Conservation (phyloP, 768 basidiomycete species). For the Mrakia hoshinonis region DNA sequence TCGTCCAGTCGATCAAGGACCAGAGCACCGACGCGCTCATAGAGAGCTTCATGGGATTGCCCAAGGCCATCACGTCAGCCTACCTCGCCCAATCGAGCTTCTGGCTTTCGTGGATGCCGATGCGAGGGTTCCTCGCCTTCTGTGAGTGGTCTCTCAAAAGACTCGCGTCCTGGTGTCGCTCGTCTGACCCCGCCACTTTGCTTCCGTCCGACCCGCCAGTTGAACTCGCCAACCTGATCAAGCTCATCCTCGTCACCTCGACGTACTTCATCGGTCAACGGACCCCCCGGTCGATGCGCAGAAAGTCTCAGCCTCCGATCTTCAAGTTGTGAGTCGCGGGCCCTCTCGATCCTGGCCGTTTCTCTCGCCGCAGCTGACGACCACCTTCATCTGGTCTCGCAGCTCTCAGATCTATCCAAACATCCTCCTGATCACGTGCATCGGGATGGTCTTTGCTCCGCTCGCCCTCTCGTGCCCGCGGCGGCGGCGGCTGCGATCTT, state of each 20-base stretch:
- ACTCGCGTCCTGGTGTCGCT: not conserved
- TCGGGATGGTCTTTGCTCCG: not conserved
- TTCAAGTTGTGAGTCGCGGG: conserved; percentile 10
- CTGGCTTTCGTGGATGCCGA: conserved; percentile 14
- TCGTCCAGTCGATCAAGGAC: not conserved
- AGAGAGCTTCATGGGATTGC: not conserved
- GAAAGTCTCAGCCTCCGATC: not conserved
- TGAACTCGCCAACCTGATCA: conserved; percentile 14
- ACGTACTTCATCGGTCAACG: not conserved
- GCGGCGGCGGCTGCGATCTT: not conserved
- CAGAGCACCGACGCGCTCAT: not conserved
- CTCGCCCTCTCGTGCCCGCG: conserved; percentile 15
- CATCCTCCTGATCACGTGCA: not conserved
- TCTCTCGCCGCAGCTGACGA: too few species aligned
- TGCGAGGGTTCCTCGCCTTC: conserved; percentile 18
- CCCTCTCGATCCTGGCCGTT: too few species aligned
- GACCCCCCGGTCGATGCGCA: conserved; percentile 2
- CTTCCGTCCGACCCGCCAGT: not conserved
- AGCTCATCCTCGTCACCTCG: not conserved
- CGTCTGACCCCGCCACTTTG: not conserved
- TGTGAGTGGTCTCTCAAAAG: conserved; percentile 6
- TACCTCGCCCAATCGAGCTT: conserved; percentile 2
- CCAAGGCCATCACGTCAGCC: not conserved
- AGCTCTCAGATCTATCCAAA: conserved; percentile 8
- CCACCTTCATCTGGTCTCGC: too few species aligned